Base-by-base conservation (phyloP, 1,284 basidiomycete genomes). In the Entoloma clypeatum region DNA sequence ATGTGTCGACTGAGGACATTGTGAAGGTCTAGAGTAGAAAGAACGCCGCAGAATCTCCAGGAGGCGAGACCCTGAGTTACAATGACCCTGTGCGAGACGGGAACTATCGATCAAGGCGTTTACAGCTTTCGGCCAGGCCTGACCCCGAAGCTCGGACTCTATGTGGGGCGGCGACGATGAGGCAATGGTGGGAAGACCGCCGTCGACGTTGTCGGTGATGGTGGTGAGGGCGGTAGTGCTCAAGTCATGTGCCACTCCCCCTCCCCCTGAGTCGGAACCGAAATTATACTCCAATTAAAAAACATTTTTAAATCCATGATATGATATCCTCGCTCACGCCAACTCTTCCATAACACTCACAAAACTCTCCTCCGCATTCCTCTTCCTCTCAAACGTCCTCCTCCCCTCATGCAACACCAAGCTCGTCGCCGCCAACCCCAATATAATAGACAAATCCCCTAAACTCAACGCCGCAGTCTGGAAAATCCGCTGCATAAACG, bases 401-500 rank as follows among this genome's bases (percentile, higher is more conserved):
- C 95, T 68, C 19, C 65, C 76, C 66, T 98, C 92, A 60, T 98
- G 94, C 50, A 89, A 41, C 14, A 58, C 64, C 58, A 92, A 81
- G 40, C 85, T 87, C 10, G 76, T 67, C 1, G 57, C 80, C 0
- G 81, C 90, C 21, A 97, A 65, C n/a, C 68, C 65, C 17, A 94
- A 58, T 2, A 99, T 70, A 25, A 85, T 75, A 19, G 69, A 65
- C 45, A 99, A 53, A 63, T 99, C 95, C 32, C 72, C 63, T 13
- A 69, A 39, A 21, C 71, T 68, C 10, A 99, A 70, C 5, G 86
- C 80, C 49, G 86, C 86, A 7, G 95, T 99, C 67, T 97, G 92
- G 75, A 98, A 99, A 31, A 99, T 74, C 36, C 77, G 72, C 63
- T 98, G 95, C 71, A 98, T 79, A 47, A 90, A 72, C 0, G 93